These are phyloP conservation scores for Amborella trichopoda DNA, from an alignment of 164 flowering plant species.

Conservation along the genomic window DNA sequence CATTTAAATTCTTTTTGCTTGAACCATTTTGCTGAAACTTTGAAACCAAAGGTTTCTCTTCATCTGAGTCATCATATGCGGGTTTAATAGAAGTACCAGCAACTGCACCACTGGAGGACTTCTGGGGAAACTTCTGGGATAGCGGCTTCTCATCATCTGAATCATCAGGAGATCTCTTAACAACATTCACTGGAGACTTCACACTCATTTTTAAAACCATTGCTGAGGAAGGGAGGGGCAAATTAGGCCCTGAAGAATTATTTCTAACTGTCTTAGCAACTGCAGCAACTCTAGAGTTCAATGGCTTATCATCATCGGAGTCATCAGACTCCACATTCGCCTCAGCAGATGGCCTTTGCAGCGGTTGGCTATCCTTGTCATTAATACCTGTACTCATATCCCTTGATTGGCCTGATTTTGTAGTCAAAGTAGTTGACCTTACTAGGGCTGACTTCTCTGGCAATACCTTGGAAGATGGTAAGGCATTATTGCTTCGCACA, in stretches of 20 bases:
- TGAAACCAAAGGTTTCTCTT: constrained; percentile 36
- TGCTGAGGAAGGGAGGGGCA: too few relatives aligned
- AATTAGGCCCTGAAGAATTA: too few relatives aligned
- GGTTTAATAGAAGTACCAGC: constrained; percentile 27
- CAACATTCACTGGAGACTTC: not conserved
- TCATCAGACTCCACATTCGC: constrained; percentile 36
- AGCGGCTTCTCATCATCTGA: constrained; percentile 73
- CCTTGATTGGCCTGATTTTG: constrained; percentile 13
- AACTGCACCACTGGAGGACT: constrained; percentile 11
- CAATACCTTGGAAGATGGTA: constrained; percentile 18
- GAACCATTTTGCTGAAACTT: constrained; percentile 62
- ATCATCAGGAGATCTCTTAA: constrained; percentile 23
- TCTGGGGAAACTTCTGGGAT: constrained; percentile 31
- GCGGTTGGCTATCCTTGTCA: not conserved
- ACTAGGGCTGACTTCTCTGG: too few relatives aligned
- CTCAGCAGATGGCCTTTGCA: constrained; percentile 10
- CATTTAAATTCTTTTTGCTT: constrained; percentile 13
- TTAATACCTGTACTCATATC: too few relatives aligned
- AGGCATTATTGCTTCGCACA: constrained; percentile 28
- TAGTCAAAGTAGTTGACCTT: constrained; percentile 28
- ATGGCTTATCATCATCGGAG: constrained; percentile 59
- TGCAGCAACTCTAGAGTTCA: constrained; percentile 18
- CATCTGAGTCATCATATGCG: constrained; percentile 25
- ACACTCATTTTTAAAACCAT: too few relatives aligned
- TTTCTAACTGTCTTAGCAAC: constrained; percentile 2